Percentiles rank a stretch among this genome's conserved stretches.
These are phyloP conservation scores for Quillaja saponaria DNA, from an alignment of 306 rosid genomes.

Conservation along the genomic window DNA sequence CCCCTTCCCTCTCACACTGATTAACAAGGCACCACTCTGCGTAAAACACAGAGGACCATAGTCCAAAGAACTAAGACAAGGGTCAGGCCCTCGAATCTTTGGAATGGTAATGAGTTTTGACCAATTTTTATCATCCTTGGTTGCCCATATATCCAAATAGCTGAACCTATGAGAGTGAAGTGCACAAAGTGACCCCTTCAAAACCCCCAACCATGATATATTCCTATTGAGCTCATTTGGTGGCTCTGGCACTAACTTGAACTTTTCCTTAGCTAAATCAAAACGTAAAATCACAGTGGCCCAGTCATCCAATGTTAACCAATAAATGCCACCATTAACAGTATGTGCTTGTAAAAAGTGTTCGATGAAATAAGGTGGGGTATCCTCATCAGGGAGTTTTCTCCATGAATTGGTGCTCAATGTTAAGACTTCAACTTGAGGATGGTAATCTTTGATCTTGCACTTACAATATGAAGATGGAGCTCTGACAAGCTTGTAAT, in stretches of 20 bases:
- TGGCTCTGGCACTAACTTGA: background rate
- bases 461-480: conserved; percentile 21
- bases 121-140: conserved; percentile 19
- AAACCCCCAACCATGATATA: conserved; percentile 15
- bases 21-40: conserved; percentile 32
- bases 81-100: background rate
- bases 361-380: conserved; percentile 11
- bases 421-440: conserved; percentile 13
- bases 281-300: background rate
- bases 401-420: conserved; percentile 15
- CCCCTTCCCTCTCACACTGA: conserved; percentile 40
- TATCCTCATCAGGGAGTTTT: conserved; percentile 13
- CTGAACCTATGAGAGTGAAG: background rate
- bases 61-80: conserved; percentile 8
- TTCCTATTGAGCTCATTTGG: background rate
- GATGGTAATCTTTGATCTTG: conserved; percentile 15
- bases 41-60: conserved; percentile 43
- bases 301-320: conserved; percentile 1
- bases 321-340: conserved; percentile 18
- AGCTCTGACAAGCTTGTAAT: conserved; percentile 7
- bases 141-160: conserved; percentile 15
- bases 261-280: background rate
- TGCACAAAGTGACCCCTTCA: conserved; percentile 17
- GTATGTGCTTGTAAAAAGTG: conserved; percentile 9
- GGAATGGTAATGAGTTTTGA: conserved; percentile 1